These are phyloP conservation scores for Tetracladium marchalianum DNA, from an alignment of 495 filamentous ascomycete species.

Conservation along the genomic window DNA sequence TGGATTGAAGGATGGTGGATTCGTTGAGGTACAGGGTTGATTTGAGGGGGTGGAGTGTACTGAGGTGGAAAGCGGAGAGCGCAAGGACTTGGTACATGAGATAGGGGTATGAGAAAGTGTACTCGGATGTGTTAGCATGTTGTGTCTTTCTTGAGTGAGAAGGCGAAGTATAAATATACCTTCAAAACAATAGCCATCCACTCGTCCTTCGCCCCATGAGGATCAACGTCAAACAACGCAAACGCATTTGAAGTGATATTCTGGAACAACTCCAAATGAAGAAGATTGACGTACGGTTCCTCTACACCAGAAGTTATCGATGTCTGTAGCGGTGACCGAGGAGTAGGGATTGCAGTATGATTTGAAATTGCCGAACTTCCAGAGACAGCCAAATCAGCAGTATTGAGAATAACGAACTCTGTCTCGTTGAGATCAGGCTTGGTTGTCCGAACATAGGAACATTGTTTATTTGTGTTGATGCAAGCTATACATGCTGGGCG, in stretches of 20 bases:
- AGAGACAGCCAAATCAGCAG: not conserved
- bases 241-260: conserved; percentile 9
- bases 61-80: conserved; percentile 31
- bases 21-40: conserved; percentile 23
- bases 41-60: conserved; percentile 14
- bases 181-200: not conserved
- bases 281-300: conserved; percentile 17
- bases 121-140: not conserved
- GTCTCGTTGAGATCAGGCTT: not conserved
- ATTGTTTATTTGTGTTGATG: conserved; percentile 12
- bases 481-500: conserved; percentile 22
- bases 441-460: conserved; percentile 12
- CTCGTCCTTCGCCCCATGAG: not conserved
- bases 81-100: conserved; percentile 36
- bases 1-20: conserved; percentile 30
- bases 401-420: not conserved
- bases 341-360: not conserved
- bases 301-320: not conserved
- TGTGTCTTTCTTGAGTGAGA: not conserved
- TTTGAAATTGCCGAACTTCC: not conserved
- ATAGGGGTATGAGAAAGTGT: conserved; percentile 27
- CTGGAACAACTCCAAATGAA: conserved; percentile 23
- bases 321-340: not conserved
- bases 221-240: too few species aligned
- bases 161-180: not conserved